These are phyloP conservation scores for Hypoxylon cercidicola DNA, from an alignment of 495 filamentous ascomycete genomes.

Conservation along the genomic window DNA sequence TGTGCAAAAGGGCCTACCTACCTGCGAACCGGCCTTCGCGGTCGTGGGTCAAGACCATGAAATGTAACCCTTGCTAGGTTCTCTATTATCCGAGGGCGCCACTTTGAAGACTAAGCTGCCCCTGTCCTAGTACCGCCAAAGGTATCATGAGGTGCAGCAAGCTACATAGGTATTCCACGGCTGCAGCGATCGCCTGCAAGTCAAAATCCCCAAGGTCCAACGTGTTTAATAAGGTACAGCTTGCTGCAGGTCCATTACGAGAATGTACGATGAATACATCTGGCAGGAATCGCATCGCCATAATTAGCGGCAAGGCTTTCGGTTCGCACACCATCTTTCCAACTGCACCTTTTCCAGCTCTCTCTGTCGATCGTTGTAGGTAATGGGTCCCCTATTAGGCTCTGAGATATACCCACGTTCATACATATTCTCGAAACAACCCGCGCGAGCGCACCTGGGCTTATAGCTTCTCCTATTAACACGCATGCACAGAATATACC, in stretches of 20 bases:
- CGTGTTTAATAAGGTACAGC: slow-evolving; percentile 33
- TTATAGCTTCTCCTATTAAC: slow-evolving; percentile 24
- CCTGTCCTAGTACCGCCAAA: slow-evolving; percentile 32
- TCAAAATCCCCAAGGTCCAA: slow-evolving; percentile 15
- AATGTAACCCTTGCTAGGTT: slow-evolving; percentile 41
- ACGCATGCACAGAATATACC: slow-evolving; percentile 16
- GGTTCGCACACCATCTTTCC: slow-evolving; percentile 1
- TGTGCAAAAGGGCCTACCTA: slow-evolving; percentile 8
- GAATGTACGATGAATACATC: slow-evolving; percentile 11
- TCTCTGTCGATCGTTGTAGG: slow-evolving; percentile 28
- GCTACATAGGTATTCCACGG: slow-evolving; percentile 11
- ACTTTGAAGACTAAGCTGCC: slow-evolving; percentile 36
- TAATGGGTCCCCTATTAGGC: slow-evolving; percentile 35
- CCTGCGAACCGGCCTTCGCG: slow-evolving; percentile 24
- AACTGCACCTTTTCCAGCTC: slow-evolving; percentile 17
- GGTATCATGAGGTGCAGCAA: slow-evolving; percentile 38
- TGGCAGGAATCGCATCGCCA: slow-evolving; percentile 6
- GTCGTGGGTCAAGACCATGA: slow-evolving; percentile 37
- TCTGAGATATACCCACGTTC: slow-evolving; percentile 17
- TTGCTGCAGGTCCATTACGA: slow-evolving; percentile 15
- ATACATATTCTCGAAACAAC: slow-evolving; percentile 40
- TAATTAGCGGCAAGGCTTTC: slow-evolving; percentile 10
- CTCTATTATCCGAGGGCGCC: slow-evolving; percentile 45
- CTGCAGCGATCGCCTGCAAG: slow-evolving; percentile 37
- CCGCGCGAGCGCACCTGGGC: slow-evolving; percentile 30